These are phyloP conservation scores for Cytospora leucostoma DNA, from an alignment of 2,329 filamentous ascomycete genomes.

Conservation along the genomic window DNA sequence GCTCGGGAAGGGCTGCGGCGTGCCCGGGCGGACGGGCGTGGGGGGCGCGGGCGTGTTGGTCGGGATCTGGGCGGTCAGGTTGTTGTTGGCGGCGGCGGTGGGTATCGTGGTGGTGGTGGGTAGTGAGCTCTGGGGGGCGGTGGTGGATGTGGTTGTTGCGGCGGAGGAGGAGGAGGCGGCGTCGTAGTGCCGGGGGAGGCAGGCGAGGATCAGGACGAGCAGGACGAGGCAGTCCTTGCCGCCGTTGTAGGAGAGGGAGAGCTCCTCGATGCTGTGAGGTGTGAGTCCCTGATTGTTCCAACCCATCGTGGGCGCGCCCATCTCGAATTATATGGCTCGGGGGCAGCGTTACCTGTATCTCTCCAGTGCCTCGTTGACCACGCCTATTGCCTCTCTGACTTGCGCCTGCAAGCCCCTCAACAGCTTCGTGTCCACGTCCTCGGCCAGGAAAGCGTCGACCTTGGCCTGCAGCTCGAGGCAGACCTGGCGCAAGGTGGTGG, in stretches of 20 bases:
- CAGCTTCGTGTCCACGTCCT: constrained; percentile 53
- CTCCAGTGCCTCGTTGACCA: constrained; percentile 74
- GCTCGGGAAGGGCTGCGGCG: constrained; percentile 39
- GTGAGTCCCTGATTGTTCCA: background rate
- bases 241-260: constrained; percentile 94
- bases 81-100: constrained; percentile 8
- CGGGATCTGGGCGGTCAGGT: constrained; percentile 19
- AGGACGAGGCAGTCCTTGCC: constrained; percentile 97
- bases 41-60: constrained; percentile 25
- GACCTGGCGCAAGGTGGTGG: constrained; percentile 35
- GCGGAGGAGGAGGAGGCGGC: constrained; percentile 29
- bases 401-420: constrained; percentile 71
- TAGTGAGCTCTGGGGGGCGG: constrained; percentile 24
- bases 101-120: background rate
- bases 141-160: constrained; percentile 19
- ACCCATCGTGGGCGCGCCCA: background rate
- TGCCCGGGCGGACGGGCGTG: constrained; percentile 22
- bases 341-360: constrained; percentile 68
- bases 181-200: constrained; percentile 46
- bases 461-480: constrained; percentile 58
- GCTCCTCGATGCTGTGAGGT: constrained; percentile 64
- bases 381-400: constrained; percentile 68
- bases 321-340: background rate
- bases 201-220: constrained; percentile 79
- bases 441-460: constrained; percentile 66